Evolutionary conservation across 1,139 yeast species (phyloP), one percentile per base, ranked within the genome.

Genomic region (Geotrichum macrosporum): DNA sequence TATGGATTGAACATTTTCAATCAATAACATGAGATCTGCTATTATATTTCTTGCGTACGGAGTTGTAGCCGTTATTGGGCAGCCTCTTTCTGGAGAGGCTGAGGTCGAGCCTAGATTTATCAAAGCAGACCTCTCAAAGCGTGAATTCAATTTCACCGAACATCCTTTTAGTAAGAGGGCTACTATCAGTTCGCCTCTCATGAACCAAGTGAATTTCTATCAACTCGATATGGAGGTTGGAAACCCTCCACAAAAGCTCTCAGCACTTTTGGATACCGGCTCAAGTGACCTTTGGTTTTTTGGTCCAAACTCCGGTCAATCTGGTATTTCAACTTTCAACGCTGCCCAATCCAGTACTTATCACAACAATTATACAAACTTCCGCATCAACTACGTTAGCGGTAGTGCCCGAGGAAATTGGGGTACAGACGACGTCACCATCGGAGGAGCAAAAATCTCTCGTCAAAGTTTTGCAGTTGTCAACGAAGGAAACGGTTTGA

Each of bases 251-350:
- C 70, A 67, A 50, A 48, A 54, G 31, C 57, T 66, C 30, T 50
- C 57, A 9, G 66, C 67, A 9, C 55, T 63, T 46, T 50, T 71
- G 29, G 74, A 70, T 51, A 71, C 75, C 3, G 73, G 73, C 10
- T 65, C 71, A 18, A 58, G 70, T 31, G 74, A 70, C 51, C 60
- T 70, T 41, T 70, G 74, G 74, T 62, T 70, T 44, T 50, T 49
- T 24, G 58, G 48, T 3, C 10, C 33, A 4, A 41, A 35, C 16
- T 47, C 55, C 24, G 27, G 38, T 16, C 43, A 45, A 3, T 36
- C 32, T 9, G 33, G 29, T 26, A n/a, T 51, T 22, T 33, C 50
- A 18, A 41, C 77, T 58, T 54, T 46, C 35, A 67, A 78, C 55
- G 64, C 68, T 21, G 52, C 30, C 8, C 29, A 16, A 31, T 54